Percentiles rank a stretch among this genome's conserved stretches.
Conservation (phyloP, 1,139 yeast species). For the Yamadazyma siamensis region DNA sequence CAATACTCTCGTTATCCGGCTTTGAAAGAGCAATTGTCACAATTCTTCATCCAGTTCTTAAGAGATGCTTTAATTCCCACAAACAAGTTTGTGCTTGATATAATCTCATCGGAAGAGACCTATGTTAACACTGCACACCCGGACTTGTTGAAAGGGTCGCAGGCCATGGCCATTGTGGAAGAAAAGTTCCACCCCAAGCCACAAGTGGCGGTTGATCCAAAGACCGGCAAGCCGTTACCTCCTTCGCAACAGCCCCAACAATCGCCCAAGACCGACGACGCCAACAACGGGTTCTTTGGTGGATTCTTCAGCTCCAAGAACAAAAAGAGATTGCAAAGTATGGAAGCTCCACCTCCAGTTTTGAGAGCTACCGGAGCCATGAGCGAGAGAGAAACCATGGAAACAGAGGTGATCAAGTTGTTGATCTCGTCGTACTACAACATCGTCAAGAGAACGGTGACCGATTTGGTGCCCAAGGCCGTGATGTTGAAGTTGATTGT, state of each 20-base stretch:
- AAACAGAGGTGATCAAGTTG: slow-evolving; percentile 93
- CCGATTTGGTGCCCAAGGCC: slow-evolving; percentile 93
- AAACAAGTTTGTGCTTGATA: slow-evolving; percentile 76
- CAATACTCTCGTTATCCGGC: slow-evolving; percentile 87
- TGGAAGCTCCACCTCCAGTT: slow-evolving; percentile 97
- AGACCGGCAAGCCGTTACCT: slow-evolving; percentile 78
- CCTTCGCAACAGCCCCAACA: slow-evolving; percentile 40
- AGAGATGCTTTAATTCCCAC: slow-evolving; percentile 83
- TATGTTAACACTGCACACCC: slow-evolving; percentile 98
- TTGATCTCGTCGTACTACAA: slow-evolving; percentile 85
- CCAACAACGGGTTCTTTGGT: slow-evolving; percentile 79
- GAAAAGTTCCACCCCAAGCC: slow-evolving; percentile 85
- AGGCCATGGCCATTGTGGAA: slow-evolving; percentile 92
- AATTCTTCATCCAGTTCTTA: slow-evolving; percentile 74
- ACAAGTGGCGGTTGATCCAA: slow-evolving; percentile 83
- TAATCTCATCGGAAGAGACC: slow-evolving; percentile 82
- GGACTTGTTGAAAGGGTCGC: slow-evolving; percentile 89
- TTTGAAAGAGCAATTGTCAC: slow-evolving; percentile 80
- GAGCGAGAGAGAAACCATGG: slow-evolving; percentile 94
- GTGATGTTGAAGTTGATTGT: slow-evolving; percentile 88
- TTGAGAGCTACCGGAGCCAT: slow-evolving; percentile 92
- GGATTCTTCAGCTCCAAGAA: slow-evolving; percentile 91
- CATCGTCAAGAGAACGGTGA: slow-evolving; percentile 90
- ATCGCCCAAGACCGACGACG: slow-evolving; percentile 32
- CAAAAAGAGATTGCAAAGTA: slow-evolving; percentile 88